phyloP scores from a whole-genome alignment of 23 red algal genomes.

The Gracilaria caudata region DNA sequence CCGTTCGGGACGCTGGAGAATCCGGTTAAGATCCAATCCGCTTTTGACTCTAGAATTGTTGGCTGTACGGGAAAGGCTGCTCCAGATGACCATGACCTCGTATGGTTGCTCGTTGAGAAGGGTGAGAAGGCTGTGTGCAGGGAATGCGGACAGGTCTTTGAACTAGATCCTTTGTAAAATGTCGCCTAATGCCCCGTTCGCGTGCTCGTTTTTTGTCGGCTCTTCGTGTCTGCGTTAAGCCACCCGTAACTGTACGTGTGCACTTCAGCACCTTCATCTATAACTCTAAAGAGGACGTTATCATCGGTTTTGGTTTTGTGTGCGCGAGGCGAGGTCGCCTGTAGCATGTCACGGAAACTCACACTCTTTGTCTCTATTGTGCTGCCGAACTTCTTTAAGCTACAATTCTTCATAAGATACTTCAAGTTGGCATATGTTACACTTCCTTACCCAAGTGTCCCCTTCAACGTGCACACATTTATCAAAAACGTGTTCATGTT shows the following conservation, averaged over 20 bases:
- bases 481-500: conserved; percentile 51
- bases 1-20: conserved; percentile 87
- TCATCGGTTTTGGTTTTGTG: neutral
- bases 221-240: neutral
- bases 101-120: conserved; percentile 87
- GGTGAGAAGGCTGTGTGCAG: conserved; percentile 58
- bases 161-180: conserved; percentile 72
- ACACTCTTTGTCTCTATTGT: neutral
- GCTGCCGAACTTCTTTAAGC: neutral
- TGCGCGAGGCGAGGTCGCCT: neutral
- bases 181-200: neutral
- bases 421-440: conserved; percentile 52
- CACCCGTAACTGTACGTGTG: neutral
- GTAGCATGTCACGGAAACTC: neutral
- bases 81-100: conserved; percentile 94
- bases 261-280: neutral
- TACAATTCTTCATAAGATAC: conserved; percentile 59
- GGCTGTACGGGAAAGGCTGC: conserved; percentile 91
- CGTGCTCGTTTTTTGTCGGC: conserved; percentile 23
- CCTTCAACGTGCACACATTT: conserved; percentile 32
- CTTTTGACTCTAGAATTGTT: conserved; percentile 84
- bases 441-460: conserved; percentile 63
- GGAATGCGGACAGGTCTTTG: conserved; percentile 92
- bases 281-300: neutral
- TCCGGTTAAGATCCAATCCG: conserved; percentile 83